phyloP scores from a whole-genome alignment of 2,329 filamentous ascomycete genomes.

The Penicillium decumbens region DNA sequence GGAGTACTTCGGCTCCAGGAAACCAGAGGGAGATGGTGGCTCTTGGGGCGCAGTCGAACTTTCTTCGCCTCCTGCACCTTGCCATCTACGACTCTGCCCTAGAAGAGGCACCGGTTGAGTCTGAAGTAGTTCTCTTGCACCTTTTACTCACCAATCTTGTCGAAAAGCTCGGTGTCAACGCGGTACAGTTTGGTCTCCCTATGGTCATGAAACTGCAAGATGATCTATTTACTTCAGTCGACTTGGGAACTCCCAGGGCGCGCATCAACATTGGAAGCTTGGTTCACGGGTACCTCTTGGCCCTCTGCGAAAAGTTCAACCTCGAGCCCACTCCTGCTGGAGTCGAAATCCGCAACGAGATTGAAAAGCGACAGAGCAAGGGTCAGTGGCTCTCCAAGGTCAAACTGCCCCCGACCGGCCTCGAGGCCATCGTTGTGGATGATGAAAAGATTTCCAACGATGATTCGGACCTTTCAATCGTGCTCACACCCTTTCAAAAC shows the following conservation, averaged over 20 bases:
- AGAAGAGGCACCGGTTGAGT: conserved; percentile 65
- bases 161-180: conserved; percentile 74
- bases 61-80: conserved; percentile 76
- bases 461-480: conserved; percentile 45
- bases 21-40: conserved; percentile 53
- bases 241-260: conserved; percentile 48
- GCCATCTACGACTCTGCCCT: conserved; percentile 84
- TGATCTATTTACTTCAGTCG: conserved; percentile 53
- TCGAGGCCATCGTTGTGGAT: conserved; percentile 59
- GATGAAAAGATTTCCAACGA: conserved; percentile 34
- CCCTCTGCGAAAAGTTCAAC: conserved; percentile 69
- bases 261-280: conserved; percentile 79
- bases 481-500: conserved; percentile 69
- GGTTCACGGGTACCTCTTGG: conserved; percentile 85
- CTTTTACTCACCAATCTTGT: conserved; percentile 71
- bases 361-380: conserved; percentile 66
- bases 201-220: conserved; percentile 89
- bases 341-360: conserved; percentile 68
- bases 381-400: conserved; percentile 75
- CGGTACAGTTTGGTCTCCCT: conserved; percentile 69
- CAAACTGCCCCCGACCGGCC: conserved; percentile 61
- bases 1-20: conserved; percentile 66
- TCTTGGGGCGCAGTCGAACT: conserved; percentile 57
- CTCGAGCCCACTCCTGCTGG: conserved; percentile 68
- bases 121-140: conserved; percentile 72